Evolutionary conservation across 1,139 yeast species (phyloP).

Genomic region (Candida sp.): DNA sequence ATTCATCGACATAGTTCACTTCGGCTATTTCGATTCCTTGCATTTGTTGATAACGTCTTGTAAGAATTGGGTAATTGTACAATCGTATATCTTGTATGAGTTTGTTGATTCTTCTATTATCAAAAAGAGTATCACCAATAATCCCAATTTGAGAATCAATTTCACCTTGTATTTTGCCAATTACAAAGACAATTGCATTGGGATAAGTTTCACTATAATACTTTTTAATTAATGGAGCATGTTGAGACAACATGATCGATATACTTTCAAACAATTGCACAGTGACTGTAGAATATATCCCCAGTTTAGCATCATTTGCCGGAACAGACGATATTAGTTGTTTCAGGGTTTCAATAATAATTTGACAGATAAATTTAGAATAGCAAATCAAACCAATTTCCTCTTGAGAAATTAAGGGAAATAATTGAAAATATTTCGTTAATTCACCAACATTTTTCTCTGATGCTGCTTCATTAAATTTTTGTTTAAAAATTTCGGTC

Average conservation of each 20-base stretch:
- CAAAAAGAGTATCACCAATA: slow-evolving; percentile 84
- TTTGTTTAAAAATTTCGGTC: slow-evolving; percentile 52
- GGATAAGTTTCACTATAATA: slow-evolving; percentile 58
- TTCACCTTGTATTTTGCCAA: slow-evolving; percentile 76
- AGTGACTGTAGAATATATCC: slow-evolving; percentile 64
- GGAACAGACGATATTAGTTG: slow-evolving; percentile 44
- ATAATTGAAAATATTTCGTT: slow-evolving; percentile 77
- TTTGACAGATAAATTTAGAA: slow-evolving; percentile 80
- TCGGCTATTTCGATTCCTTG: slow-evolving; percentile 10
- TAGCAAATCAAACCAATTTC: slow-evolving; percentile 75
- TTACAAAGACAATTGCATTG: slow-evolving; percentile 61
- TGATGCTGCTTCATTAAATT: slow-evolving; percentile 69
- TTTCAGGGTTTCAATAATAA: slow-evolving; percentile 78
- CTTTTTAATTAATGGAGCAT: slow-evolving; percentile 69
- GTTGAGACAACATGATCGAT: slow-evolving; percentile 83
- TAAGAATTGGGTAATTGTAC: slow-evolving; percentile 54
- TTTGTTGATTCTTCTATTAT: slow-evolving; percentile 58
- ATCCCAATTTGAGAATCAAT: slow-evolving; percentile 90
- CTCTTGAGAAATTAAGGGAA: slow-evolving; percentile 79
- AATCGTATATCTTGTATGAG: slow-evolving; percentile 52
- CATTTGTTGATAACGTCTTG: slow-evolving; percentile 18
- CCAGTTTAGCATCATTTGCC: slow-evolving; percentile 30
- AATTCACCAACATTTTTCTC: slow-evolving; percentile 63
- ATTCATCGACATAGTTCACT: slow-evolving; percentile 23
- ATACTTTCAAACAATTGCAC: slow-evolving; percentile 81